Evolutionary conservation across 495 filamentous ascomycete species (phyloP), one percentile per base, ranked within the genome.

Genomic region (Coniosporium apollinis): DNA sequence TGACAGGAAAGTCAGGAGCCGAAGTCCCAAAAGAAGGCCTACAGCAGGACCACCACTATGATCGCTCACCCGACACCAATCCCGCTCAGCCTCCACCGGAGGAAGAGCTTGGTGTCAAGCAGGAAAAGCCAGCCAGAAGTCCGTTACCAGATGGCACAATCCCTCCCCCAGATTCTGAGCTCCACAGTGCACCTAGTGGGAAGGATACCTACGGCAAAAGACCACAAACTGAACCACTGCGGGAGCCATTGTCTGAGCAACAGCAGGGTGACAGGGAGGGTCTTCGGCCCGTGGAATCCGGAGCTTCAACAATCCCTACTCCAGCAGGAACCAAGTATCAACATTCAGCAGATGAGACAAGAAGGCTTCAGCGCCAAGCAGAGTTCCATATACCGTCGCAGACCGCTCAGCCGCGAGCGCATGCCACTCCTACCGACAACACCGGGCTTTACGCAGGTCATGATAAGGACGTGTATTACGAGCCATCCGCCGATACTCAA

Each of bases 381-480:
- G 71, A 78, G 39, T 43, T 49, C 14, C 70, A 70, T 37, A 69
- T 79, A 25, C 74, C 74, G 6, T 55, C 59, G 9, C 33, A 46
- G 15, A 47, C 58, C 8, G 59, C 44, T 7, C 51, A 58, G 5
- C 47, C 52, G 2, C n/a, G n/a, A n/a, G 47, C 17, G 13, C 13
- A n/a, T 24, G 11, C 29, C 31, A 18, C 2, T 15, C 10, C 9
- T 9, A 16, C 10, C n/a, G 19, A 26, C 40, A 8, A 44, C 21
- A 18, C 19, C 44, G 50, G 38, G 42, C 52, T 48, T n/a, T 34
- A 20, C n/a, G 31, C 41, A 48, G 69, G 60, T 33, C 56, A 61
- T 22, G 47, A 48, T 34, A 62, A 69, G 44, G 73, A 82, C 48
- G 62, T 64, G 15, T 76, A 74, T 46, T 75, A 72, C 43, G 50